phyloP scores from a whole-genome alignment of 768 basidiomycete genomes.

The Chalciporus pseudorubinellus region DNA sequence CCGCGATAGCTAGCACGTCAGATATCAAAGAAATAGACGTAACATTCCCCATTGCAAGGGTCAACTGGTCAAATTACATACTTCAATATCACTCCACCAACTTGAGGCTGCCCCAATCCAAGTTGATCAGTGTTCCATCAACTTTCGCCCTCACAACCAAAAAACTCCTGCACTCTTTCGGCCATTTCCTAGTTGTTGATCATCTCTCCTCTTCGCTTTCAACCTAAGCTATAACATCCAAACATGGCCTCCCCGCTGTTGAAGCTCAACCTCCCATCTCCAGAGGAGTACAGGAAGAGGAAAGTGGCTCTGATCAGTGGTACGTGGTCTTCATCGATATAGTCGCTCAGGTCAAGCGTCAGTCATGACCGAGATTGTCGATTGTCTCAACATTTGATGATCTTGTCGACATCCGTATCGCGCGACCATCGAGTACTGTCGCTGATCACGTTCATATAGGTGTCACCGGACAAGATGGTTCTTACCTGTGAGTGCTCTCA shows the following conservation, averaged over 20 bases:
- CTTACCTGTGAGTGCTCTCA: constrained; percentile 72
- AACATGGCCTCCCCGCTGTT: constrained; percentile 37
- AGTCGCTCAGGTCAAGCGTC: neutral
- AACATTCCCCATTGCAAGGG: neutral
- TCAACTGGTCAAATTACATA: too few species aligned
- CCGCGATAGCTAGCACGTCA: too few species aligned
- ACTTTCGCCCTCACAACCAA: too few species aligned
- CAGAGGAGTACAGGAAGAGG: constrained; percentile 81
- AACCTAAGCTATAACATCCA: neutral
- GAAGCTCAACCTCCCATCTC: constrained; percentile 59
- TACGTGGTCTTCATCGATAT: neutral
- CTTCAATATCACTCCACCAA: constrained; percentile 3
- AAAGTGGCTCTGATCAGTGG: constrained; percentile 91
- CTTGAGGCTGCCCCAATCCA: neutral
- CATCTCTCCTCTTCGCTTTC: neutral
- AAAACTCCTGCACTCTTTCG: too few species aligned
- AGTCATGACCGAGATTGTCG: neutral
- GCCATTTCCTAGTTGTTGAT: neutral
- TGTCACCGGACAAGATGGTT: constrained; percentile 95
- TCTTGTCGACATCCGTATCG: neutral
- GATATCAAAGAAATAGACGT: neutral
- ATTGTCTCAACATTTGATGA: neutral
- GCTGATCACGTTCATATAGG: constrained; percentile 45
- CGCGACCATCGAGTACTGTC: neutral
- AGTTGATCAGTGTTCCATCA: too few species aligned